Base-by-base conservation (phyloP, 371 early-diverging fungal species). In the Apophysomyces variabilis region DNA sequence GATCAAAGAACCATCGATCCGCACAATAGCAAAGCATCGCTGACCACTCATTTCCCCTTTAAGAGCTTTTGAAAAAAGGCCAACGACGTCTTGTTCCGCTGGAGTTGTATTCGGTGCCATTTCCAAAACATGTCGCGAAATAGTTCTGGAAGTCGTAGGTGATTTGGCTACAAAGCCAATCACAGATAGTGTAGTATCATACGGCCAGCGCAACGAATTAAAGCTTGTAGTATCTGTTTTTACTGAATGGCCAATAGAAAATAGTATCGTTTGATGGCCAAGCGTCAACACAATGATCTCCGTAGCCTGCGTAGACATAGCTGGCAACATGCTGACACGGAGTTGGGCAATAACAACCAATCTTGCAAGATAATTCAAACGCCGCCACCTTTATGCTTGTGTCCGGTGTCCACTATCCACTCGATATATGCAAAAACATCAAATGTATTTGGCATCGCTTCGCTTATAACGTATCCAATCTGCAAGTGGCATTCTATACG, bases 131-230 rank as follows among this genome's bases (percentile, higher is more conserved):
- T 81, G 71, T 56, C 69, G 75, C n/a, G 70, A 77, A 58, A 78
- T 69, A 7, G 85, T 87, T 46, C 85, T 84, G 14, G 75, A 73
- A 16, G 74, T 75, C 9, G 69, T 78, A 5, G 84, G 84, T 38
- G 85, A 82, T 7, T 72, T 77, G 47, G 64, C 74, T 13, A 79
- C 66, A 68, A 79, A 79, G 21, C 66, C 67, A n/a, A 62, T 47
- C 21, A 79, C 71, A 7, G 73, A 69, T 1, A 77, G 61, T 0
- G 65, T 70, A 18, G 54, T 66, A 1, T 41, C 59, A 56, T 62
- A 64, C 16, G 63, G 44, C 70, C 76, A 77, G 26, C 35, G 44
- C 8, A 32, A n/a, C 5, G 21, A 66, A 57, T 45, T 56, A 44
- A 59, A 61, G 3, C 44, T 57, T 11, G 62, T 62, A 0, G 58